Base-by-base conservation (phyloP, 441 rosid species). In the Sinapis alba region DNA sequence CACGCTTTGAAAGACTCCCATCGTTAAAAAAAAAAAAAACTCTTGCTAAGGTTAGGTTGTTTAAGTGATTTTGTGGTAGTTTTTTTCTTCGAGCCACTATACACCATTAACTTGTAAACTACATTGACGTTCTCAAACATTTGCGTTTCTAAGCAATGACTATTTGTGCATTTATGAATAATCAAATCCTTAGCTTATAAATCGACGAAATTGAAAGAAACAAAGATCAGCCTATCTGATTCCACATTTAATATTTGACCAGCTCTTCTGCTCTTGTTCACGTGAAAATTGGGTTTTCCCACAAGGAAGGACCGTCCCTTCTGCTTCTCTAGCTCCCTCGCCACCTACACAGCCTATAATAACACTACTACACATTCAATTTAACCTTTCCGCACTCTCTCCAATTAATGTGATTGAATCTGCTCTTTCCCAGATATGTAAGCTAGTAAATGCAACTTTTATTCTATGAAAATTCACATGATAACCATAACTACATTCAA, bases 261-360 rank as follows among this genome's bases (percentile, higher is more conserved):
- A 66, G 4, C 70, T 54, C 63, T 62, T 20, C 4, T 58, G 4
- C 70, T 54, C 63, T 62, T 20, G 24, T 27, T 76, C 75, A 76
- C 70, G 79, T 54, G 79, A 76, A 75, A 76, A 41, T 28, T 38
- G 59, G 38, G 64, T n/a, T 62, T 68, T 61, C 73, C 74, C 8
- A 67, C 45, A 60, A 60, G 34, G 4, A 60, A 61, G 56, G 32
- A 53, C 69, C 56, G 69, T 56, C 26, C 26, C 27, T 36, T 71
- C 45, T 62, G 53, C 45, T 56, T 73, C 56, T 12, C 9, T 63
- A 54, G 27, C 43, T 28, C 77, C 41, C 32, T 57, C 24, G 53
- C 53, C 61, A 58, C 20, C 36, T 27, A 15, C 38, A 27, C 5
- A 57, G 59, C 15, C 62, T 12, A 56, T 24, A 57, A 2, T 24